Conservation (phyloP, 768 basidiomycete species). For the Scleroderma citrinum region DNA sequence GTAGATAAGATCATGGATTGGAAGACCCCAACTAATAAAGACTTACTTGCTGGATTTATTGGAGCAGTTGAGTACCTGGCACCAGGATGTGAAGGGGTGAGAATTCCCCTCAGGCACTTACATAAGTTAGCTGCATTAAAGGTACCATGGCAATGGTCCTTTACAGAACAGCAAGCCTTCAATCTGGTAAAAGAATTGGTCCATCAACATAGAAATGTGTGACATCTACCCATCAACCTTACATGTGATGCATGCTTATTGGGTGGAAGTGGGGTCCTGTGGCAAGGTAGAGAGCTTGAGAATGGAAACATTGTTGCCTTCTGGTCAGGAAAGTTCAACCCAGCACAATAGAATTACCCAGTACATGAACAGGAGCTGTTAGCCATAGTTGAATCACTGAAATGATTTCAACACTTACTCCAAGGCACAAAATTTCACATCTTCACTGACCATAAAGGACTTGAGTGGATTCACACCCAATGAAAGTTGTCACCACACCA, state of each 20-base stretch:
- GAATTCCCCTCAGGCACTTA: slow-evolving; percentile 35
- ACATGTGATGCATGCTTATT: slow-evolving; percentile 18
- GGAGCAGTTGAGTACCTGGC: slow-evolving; percentile 29
- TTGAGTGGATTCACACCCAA: slow-evolving; percentile 19
- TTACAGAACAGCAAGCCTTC: slow-evolving; percentile 28
- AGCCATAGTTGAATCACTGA: slow-evolving; percentile 33
- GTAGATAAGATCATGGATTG: slow-evolving; percentile 33
- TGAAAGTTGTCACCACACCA: slow-evolving; percentile 20
- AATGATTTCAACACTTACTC: slow-evolving; percentile 23
- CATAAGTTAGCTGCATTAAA: slow-evolving; percentile 9
- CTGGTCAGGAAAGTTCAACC: slow-evolving; percentile 23
- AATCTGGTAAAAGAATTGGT: slow-evolving; percentile 23
- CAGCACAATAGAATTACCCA: slow-evolving; percentile 29
- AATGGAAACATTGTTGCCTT: slow-evolving; percentile 17
- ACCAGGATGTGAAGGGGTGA: slow-evolving; percentile 24
- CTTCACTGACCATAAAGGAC: slow-evolving; percentile 25
- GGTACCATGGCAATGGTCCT: slow-evolving; percentile 18
- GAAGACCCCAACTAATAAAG: slow-evolving; percentile 30
- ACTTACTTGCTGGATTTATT: slow-evolving; percentile 31
- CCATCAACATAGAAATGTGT: slow-evolving; percentile 8
- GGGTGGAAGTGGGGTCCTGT: slow-evolving; percentile 14
- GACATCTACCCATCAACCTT: slow-evolving; percentile 10
- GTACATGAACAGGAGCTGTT: slow-evolving; percentile 35
- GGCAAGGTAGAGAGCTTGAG: slow-evolving; percentile 16
- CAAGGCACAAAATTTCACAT: slow-evolving; percentile 17